phyloP scores from a whole-genome alignment of 1,284 basidiomycete genomes.

The Trametes versicolor region DNA sequence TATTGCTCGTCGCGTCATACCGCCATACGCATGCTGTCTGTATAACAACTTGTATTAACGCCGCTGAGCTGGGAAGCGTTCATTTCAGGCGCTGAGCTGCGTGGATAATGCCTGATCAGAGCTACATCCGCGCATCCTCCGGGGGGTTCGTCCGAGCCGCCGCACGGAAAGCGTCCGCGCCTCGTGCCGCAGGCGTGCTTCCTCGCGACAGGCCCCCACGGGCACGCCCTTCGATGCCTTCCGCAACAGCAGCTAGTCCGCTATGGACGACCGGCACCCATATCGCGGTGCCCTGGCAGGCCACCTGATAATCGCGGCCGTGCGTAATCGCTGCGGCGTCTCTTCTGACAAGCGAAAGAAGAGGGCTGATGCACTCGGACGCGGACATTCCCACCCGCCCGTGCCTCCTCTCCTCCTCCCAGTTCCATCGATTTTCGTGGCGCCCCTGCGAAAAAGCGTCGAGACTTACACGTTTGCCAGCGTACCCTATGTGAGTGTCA shows the following conservation, averaged over 20 bases:
- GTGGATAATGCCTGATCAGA: not conserved
- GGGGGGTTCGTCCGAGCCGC: not conserved
- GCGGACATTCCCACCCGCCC: slow-evolving; percentile 2
- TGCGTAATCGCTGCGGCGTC: slow-evolving; percentile 15
- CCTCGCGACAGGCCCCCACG: not conserved
- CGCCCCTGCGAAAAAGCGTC: too few species aligned
- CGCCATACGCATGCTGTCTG: slow-evolving; percentile 8
- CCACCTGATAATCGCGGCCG: slow-evolving; percentile 14
- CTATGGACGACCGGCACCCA: not conserved
- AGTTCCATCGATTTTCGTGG: not conserved
- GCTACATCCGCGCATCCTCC: not conserved
- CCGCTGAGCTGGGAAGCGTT: not conserved
- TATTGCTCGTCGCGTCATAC: not conserved
- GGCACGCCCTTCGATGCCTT: slow-evolving; percentile 9
- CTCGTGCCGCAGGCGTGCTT: slow-evolving; percentile 12
- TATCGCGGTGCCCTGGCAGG: slow-evolving; percentile 3
- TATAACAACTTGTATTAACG: slow-evolving; percentile 8
- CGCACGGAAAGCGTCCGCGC: not conserved
- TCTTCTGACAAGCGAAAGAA: slow-evolving; percentile 12
- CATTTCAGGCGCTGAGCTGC: slow-evolving; percentile 3
- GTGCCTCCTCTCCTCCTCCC: not conserved
- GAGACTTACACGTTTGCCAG: too few species aligned
- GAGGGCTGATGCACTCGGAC: not conserved
- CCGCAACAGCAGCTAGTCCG: slow-evolving; percentile 2
- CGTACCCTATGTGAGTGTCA: not conserved